Evolutionary conservation across 129 eudicot species (phyloP).

Genomic region (Arctium lappa): DNA sequence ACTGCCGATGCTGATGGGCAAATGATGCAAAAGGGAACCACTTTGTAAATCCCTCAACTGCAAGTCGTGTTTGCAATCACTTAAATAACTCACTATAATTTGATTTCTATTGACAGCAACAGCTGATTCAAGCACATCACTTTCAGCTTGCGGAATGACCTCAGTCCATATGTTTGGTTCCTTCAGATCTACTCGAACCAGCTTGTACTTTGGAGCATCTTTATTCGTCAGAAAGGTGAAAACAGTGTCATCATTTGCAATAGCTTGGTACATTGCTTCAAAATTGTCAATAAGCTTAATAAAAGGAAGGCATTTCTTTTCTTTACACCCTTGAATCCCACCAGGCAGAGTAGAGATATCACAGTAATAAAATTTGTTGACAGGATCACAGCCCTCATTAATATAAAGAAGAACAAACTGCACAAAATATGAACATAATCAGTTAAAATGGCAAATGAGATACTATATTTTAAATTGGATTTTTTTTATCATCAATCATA

Average conservation of each 20-base stretch:
- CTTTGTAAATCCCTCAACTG: constrained; percentile 86
- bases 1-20: constrained; percentile 81
- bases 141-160: constrained; percentile 62
- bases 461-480: neutral
- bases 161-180: constrained; percentile 66
- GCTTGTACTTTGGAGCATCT: constrained; percentile 78
- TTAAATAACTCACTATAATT: constrained; percentile 69
- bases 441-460: neutral
- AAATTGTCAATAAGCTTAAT: constrained; percentile 77
- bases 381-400: constrained; percentile 67
- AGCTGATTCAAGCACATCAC: constrained; percentile 80
- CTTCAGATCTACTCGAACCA: constrained; percentile 74
- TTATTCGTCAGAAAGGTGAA: constrained; percentile 88
- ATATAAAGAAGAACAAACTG: constrained; percentile 81
- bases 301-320: constrained; percentile 66
- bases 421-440: constrained; percentile 22
- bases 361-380: constrained; percentile 84
- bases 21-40: constrained; percentile 63
- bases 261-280: constrained; percentile 59
- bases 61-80: constrained; percentile 79
- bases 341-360: constrained; percentile 61
- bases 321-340: constrained; percentile 62
- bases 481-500: neutral
- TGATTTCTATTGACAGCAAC: constrained; percentile 58
- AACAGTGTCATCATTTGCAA: constrained; percentile 77